phyloP scores from a whole-genome alignment of 1,284 basidiomycete genomes.

The Ceratorhiza oryzae-sativae region DNA sequence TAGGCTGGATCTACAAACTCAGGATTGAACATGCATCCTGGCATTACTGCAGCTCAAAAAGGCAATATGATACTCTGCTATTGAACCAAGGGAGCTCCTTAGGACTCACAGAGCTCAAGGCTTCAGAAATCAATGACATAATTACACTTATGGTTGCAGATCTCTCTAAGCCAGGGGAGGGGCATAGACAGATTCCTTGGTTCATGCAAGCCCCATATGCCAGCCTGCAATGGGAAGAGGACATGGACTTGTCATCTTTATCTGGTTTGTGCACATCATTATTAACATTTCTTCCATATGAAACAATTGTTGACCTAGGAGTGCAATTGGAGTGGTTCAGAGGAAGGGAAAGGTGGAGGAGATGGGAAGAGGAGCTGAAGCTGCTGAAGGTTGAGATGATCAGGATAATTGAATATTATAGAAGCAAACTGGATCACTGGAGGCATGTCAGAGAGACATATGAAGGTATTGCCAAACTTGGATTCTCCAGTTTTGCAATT shows the following conservation, averaged over 20 bases:
- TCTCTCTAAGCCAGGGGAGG: not conserved
- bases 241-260: not conserved
- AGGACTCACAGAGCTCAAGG: not conserved
- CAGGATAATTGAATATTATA: not conserved
- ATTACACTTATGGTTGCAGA: not conserved
- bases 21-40: not conserved
- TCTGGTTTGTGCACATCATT: not conserved
- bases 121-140: not conserved
- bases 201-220: not conserved
- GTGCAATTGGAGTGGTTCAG: constrained; percentile 11
- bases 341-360: not conserved
- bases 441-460: no score
- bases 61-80: not conserved
- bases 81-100: not conserved
- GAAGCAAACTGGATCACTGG: not conserved
- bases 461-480: no score
- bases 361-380: constrained; percentile 24
- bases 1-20: not conserved
- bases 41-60: not conserved
- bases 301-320: not conserved
- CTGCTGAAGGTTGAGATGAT: constrained; percentile 25
- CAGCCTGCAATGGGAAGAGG: not conserved
- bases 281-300: not conserved
- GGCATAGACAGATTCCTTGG: not conserved
- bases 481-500: no score